Evolutionary conservation across 257 asterid genomes (phyloP), one percentile per base, ranked within the genome.

Genomic region (Forsythia suspensa): DNA sequence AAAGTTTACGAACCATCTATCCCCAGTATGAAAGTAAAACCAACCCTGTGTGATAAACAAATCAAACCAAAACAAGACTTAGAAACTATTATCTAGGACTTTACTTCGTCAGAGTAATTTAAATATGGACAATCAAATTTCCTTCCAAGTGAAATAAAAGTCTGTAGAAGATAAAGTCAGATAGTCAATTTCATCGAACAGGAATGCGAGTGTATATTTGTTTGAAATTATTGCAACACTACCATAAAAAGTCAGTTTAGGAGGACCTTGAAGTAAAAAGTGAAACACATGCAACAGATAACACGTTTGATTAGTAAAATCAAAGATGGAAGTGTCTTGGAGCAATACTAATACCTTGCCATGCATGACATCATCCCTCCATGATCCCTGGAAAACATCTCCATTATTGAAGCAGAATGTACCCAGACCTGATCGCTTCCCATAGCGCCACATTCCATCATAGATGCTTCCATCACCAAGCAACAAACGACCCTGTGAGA

Each of bases 351-450:
- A 37, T 90, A 95, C 99, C 97, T 95, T 95, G 73, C 99, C 99
- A 59, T 95, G 99, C 97, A 93, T 95, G 86, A 85, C 90, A 85
- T 95, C 99, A 78, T 95, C 98, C 81, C 99, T 93, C 99, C 99
- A 95, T 9, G 96, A 91, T 43, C 99, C 99, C 85, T 91, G 97
- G 87, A 82, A 95, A 80, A 94, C 91, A 86, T 95, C 97, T 24
- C 98, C 97, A 61, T 93, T 95, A 79, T 80, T 90, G 88, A 89
- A 95, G 87, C 91, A 95, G 83, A 92, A 89, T 77, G 97, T 89
- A 83, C 98, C 98, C 21, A 86, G 76, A 77, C 99, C 99, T 12
- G 97, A 93, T 85, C 92, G 87, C 87, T 93, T 95, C 73, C 99
- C 99, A 76, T 90, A 89, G 80, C 94, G 97, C 99, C 99, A 95